Evolutionary conservation across 2,329 filamentous ascomycete species (phyloP).

Genomic region (Sordariomycetes sp.): DNA sequence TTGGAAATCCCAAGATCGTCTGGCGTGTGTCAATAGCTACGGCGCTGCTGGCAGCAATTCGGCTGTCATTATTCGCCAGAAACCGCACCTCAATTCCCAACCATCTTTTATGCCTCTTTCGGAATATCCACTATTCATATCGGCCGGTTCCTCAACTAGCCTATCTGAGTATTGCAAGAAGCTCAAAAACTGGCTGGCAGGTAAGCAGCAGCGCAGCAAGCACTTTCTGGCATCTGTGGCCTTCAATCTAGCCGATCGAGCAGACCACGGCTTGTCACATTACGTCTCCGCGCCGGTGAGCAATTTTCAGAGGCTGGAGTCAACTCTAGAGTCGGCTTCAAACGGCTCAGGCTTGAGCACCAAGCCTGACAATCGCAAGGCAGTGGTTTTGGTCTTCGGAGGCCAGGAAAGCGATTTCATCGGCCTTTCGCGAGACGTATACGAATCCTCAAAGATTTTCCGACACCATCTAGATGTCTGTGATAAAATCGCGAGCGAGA

Average conservation of each 20-base stretch:
- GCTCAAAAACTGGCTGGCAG: not conserved
- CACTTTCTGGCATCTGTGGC: too few relatives aligned
- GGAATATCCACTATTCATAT: not conserved
- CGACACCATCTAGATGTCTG: not conserved
- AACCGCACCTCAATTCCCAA: not conserved
- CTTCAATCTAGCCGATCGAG: not conserved
- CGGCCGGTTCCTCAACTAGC: not conserved
- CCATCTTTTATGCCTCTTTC: not conserved
- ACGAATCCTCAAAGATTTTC: slow-evolving; percentile 2
- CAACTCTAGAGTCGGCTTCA: too few relatives aligned
- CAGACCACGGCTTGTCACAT: not conserved
- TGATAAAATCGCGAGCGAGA: not conserved
- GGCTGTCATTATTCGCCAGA: slow-evolving; percentile 1
- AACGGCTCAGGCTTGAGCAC: too few relatives aligned
- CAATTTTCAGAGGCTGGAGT: not conserved
- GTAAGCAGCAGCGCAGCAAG: not conserved
- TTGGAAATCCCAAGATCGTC: not conserved
- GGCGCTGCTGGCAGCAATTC: slow-evolving; percentile 5
- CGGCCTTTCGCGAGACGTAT: slow-evolving; percentile 1
- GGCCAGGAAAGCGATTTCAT: slow-evolving; percentile 2
- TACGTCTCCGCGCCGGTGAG: not conserved
- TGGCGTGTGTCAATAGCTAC: slow-evolving; percentile 6
- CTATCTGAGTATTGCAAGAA: too few relatives aligned
- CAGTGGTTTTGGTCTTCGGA: slow-evolving; percentile 5
- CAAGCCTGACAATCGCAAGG: too few relatives aligned